Conservation (phyloP, 257 asterid species). For the Solanum sitiens region DNA sequence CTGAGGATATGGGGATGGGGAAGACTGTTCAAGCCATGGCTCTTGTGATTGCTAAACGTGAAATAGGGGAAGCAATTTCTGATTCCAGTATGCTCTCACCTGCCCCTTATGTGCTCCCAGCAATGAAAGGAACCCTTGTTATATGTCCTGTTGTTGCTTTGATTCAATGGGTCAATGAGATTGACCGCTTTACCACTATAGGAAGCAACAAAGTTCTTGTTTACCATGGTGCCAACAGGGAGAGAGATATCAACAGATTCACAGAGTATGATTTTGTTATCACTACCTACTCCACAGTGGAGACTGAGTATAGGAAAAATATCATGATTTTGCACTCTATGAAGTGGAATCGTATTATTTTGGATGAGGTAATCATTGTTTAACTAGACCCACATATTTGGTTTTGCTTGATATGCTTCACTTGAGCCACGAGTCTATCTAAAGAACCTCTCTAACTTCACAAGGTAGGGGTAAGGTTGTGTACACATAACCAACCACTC, state of each 20-base stretch:
- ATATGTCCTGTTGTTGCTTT: constrained; percentile 78
- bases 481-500: background rate
- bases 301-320: constrained; percentile 66
- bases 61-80: no score
- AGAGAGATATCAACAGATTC: constrained; percentile 33
- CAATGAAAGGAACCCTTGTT: background rate
- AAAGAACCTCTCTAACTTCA: background rate
- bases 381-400: background rate
- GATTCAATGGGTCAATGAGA: constrained; percentile 81
- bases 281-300: constrained; percentile 76
- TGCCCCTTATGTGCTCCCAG: background rate
- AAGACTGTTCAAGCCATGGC: constrained; percentile 89
- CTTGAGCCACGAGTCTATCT: background rate
- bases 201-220: constrained; percentile 72
- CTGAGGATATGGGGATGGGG: constrained; percentile 98
- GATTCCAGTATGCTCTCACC: background rate
- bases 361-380: constrained; percentile 60
- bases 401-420: background rate
- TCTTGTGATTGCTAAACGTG: constrained; percentile 2
- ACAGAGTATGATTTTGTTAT: constrained; percentile 70
- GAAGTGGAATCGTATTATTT: constrained; percentile 67
- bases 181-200: constrained; percentile 57
- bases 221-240: constrained; percentile 77
- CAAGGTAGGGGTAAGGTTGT: background rate
- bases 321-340: constrained; percentile 69